Percentiles rank a stretch among this genome's conserved stretches.
These are phyloP conservation scores for Clonostachys byssicola DNA, from an alignment of 2,329 filamentous ascomycete genomes.

Conservation along the genomic window DNA sequence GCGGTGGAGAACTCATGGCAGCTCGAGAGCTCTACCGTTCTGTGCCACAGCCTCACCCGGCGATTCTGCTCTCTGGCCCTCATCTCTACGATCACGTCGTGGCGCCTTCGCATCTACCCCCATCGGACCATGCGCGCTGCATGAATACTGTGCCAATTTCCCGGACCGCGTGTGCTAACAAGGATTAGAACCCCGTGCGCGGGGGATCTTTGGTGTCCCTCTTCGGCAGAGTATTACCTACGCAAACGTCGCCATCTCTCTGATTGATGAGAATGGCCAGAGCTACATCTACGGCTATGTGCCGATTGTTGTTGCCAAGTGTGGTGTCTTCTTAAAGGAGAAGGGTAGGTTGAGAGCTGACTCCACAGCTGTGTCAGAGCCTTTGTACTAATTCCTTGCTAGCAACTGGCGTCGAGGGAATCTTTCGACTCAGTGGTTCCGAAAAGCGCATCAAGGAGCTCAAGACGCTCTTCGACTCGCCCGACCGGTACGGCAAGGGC, in stretches of 20 bases:
- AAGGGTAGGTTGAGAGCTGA: conserved; percentile 61
- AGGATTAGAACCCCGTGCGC: conserved; percentile 40
- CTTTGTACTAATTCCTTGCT: conserved; percentile 13
- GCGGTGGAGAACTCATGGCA: too few species aligned
- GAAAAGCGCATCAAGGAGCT: conserved; percentile 98
- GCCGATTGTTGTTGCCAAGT: conserved; percentile 96
- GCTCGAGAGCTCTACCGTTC: too few species aligned
- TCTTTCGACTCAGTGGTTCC: conserved; percentile 92
- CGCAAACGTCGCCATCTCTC: conserved; percentile 95
- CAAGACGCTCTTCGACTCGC: conserved; percentile 86
- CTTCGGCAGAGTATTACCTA: conserved; percentile 93
- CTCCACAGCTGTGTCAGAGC: too few species aligned
- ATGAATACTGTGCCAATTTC: background rate
- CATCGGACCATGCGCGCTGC: background rate
- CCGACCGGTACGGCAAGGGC: conserved; percentile 92
- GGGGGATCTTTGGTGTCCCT: conserved; percentile 91
- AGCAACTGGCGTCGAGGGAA: conserved; percentile 95
- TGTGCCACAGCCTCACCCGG: too few species aligned
- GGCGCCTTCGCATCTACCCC: background rate
- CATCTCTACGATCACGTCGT: background rate
- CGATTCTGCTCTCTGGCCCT: background rate
- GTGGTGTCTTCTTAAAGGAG: conserved; percentile 94
- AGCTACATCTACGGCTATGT: conserved; percentile 99
- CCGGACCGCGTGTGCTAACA: background rate
- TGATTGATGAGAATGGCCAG: conserved; percentile 86